Percentiles rank a stretch among this genome's conserved stretches.
Conservation (phyloP, 768 basidiomycete genomes). For the Rhizopogon rudus region DNA sequence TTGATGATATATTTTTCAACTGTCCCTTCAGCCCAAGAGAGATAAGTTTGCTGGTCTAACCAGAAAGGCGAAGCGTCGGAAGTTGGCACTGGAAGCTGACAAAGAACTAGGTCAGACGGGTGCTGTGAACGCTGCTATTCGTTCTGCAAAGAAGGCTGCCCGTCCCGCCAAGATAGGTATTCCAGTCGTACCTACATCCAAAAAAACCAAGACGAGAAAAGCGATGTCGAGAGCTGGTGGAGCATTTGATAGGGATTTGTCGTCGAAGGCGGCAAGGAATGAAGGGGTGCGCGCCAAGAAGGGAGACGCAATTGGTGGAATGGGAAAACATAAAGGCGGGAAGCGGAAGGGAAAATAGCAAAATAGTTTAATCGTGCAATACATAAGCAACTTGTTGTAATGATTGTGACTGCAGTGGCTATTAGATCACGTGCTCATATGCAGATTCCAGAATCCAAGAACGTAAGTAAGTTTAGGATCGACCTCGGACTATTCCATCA, state of each 20-base stretch:
- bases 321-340: conserved; percentile 45
- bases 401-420: neutral
- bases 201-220: conserved; percentile 29
- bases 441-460: no score
- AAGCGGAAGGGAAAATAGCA: conserved; percentile 29
- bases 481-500: neutral
- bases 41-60: conserved; percentile 81
- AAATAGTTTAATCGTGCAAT: neutral
- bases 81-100: conserved; percentile 81
- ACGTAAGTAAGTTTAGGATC: neutral
- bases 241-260: conserved; percentile 59
- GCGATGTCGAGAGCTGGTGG: conserved; percentile 26
- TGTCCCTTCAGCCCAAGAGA: conserved; percentile 53
- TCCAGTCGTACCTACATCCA: conserved; percentile 32
- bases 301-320: conserved; percentile 48
- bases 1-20: neutral
- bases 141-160: conserved; percentile 78
- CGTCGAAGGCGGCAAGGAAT: conserved; percentile 32
- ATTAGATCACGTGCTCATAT: neutral
- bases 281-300: conserved; percentile 68
- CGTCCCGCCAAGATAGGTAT: conserved; percentile 73
- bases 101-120: conserved; percentile 51
- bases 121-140: conserved; percentile 68
- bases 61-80: conserved; percentile 83
- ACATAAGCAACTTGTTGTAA: neutral